Conservation (phyloP, 148 eudicot species). For the Vaccinium macrocarpon region DNA sequence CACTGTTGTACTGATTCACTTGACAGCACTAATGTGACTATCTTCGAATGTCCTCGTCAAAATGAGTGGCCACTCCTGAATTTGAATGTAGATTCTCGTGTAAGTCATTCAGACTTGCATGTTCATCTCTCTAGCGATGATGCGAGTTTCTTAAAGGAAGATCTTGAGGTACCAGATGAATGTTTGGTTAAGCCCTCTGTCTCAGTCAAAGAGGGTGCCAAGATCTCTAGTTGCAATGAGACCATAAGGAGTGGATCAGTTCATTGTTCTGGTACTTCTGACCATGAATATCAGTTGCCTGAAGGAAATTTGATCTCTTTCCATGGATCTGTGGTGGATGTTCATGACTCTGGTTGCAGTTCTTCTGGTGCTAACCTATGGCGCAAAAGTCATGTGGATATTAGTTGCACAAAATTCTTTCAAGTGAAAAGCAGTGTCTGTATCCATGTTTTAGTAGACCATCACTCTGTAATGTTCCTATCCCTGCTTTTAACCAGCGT, state of each 20-base stretch:
- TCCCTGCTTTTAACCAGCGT: conserved; percentile 11
- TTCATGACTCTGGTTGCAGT: conserved; percentile 36
- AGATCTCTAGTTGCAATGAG: conserved; percentile 22
- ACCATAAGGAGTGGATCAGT: conserved; percentile 18
- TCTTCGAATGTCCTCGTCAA: conserved; percentile 21
- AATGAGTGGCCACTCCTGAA: conserved; percentile 32
- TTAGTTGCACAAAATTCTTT: conserved; percentile 29
- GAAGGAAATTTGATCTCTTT: conserved; percentile 67
- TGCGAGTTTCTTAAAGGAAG: conserved; percentile 28
- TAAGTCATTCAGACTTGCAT: conserved; percentile 46
- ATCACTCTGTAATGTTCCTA: conserved; percentile 45
- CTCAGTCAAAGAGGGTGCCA: conserved; percentile 23
- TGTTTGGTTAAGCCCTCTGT: conserved; percentile 24
- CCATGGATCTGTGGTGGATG: conserved; percentile 56
- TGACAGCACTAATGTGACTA: conserved; percentile 19
- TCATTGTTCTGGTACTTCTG: conserved; percentile 27
- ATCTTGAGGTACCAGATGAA: conserved; percentile 32
- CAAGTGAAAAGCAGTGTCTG: conserved; percentile 32
- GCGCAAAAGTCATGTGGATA: conserved; percentile 20
- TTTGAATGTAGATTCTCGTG: conserved; percentile 23
- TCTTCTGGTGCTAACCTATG: conserved; percentile 21
- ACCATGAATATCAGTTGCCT: conserved; percentile 37
- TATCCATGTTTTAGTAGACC: conserved; percentile 57
- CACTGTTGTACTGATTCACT: conserved; percentile 20
- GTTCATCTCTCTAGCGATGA: conserved; percentile 41